Conservation (phyloP, 495 filamentous ascomycete genomes). For the Penicillium argentinense region DNA sequence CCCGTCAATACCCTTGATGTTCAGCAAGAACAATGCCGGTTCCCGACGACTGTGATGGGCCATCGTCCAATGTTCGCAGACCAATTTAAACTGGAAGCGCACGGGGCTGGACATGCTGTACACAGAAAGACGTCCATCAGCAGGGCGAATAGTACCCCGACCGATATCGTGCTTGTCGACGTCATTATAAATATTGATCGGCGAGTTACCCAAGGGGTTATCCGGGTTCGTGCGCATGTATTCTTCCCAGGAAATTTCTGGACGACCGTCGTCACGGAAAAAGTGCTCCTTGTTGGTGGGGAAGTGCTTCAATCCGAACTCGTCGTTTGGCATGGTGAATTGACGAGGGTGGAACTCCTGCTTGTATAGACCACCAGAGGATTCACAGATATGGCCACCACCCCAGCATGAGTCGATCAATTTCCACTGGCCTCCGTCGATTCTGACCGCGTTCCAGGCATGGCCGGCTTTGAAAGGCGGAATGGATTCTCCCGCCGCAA, state of each 20-base stretch:
- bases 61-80: slow-evolving; percentile 78
- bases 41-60: slow-evolving; percentile 61
- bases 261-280: slow-evolving; percentile 61
- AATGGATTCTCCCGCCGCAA: slow-evolving; percentile 52
- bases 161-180: slow-evolving; percentile 62
- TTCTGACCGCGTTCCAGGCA: slow-evolving; percentile 91
- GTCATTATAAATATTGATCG: slow-evolving; percentile 53
- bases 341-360: slow-evolving; percentile 64
- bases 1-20: slow-evolving; percentile 65
- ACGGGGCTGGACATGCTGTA: slow-evolving; percentile 46
- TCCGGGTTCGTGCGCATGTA: slow-evolving; percentile 62
- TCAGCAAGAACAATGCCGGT: slow-evolving; percentile 64
- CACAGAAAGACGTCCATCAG: slow-evolving; percentile 56
- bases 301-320: slow-evolving; percentile 79
- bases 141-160: slow-evolving; percentile 61
- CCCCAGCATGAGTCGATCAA: slow-evolving; percentile 93
- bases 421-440: slow-evolving; percentile 87
- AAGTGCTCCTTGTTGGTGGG: slow-evolving; percentile 66
- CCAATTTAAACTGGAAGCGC: slow-evolving; percentile 74
- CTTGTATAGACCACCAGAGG: slow-evolving; percentile 55
- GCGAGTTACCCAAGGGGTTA: slow-evolving; percentile 37
- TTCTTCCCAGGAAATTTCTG: slow-evolving; percentile 69
- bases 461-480: slow-evolving; percentile 65
- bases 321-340: slow-evolving; percentile 81
- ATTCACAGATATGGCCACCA: slow-evolving; percentile 58